Base-by-base conservation (phyloP, 352 stramenopile species). In the Elongisporangium prolatum region DNA sequence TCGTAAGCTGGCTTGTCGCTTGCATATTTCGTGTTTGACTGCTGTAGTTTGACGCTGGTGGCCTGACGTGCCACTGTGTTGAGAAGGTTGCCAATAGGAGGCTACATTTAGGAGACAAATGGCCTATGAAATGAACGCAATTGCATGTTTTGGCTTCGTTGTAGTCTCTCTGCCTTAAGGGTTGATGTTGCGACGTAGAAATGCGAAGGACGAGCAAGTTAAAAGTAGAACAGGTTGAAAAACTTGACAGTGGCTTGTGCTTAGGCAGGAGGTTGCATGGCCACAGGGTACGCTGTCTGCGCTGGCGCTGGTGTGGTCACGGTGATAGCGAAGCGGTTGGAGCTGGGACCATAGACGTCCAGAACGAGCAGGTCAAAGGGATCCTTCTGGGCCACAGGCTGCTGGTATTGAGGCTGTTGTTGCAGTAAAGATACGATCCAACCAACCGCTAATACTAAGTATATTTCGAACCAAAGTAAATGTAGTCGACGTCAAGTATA, bases 151-250 rank as follows among this genome's bases (percentile, higher is more conserved):
- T 52, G 48, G 18, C 18, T 52, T 52, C 21, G 21, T 14, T 52
- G 11, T 52, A 25, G 21, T 52, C 21, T 21, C 21, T 52, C 8
- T 5, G 9, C 28, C 28, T 40, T 40, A n/a, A n/a, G 28, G 48
- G 21, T 25, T 25, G 10, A 25, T 18, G 21, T 52, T 21, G 18
- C 18, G 18, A 25, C 11, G 21, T 25, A 17, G 48, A 52, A 52
- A 52, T 52, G 18, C 28, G 28, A 40, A 40, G 28, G 28, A 52
- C 17, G 21, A 54, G 21, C 37, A 21, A 50, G 60, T 54, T 73
- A 84, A 18, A 82, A 69, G 48, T 85, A 72, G 53, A 85, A 85
- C 20, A 72, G 75, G 48, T 85, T 85, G 53, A 75, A 80, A 16
- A 72, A 71, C 56, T 69, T 73, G 37, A 50, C 67, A 49, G 60